These are phyloP conservation scores for Mortierella polycephala DNA, from an alignment of 371 early-diverging fungal genomes.

Conservation along the genomic window DNA sequence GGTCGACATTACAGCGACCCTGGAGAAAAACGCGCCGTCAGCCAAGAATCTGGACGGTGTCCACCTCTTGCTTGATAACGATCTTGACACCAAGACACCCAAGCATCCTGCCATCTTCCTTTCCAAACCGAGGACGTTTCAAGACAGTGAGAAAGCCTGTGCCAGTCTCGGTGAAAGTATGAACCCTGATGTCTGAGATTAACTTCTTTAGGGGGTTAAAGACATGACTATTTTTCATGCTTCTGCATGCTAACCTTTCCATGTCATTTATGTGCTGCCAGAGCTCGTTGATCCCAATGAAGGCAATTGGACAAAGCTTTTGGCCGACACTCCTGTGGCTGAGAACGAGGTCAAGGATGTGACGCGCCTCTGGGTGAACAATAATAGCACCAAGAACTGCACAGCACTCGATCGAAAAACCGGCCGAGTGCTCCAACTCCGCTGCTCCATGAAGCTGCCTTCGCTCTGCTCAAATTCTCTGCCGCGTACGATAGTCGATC, in stretches of 20 bases:
- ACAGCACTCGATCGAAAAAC: slow-evolving; percentile 17
- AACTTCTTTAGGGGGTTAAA: background rate
- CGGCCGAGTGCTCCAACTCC: background rate
- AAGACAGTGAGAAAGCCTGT: slow-evolving; percentile 18
- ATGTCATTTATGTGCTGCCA: background rate
- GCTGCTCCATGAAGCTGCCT: slow-evolving; percentile 14
- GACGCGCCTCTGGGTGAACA: slow-evolving; percentile 9
- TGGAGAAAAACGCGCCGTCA: slow-evolving; percentile 14
- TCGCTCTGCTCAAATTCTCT: slow-evolving; percentile 26
- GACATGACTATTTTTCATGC: background rate
- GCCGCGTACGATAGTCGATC: background rate
- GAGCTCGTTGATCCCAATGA: slow-evolving; percentile 3
- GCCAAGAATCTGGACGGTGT: slow-evolving; percentile 18
- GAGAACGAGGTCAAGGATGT: slow-evolving; percentile 10
- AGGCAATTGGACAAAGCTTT: slow-evolving; percentile 5
- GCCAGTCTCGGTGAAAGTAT: slow-evolving; percentile 28
- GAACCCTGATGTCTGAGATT: background rate
- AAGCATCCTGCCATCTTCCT: slow-evolving; percentile 29
- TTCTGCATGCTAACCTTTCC: background rate
- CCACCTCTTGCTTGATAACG: slow-evolving; percentile 42
- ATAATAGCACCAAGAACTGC: slow-evolving; percentile 4
- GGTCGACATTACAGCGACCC: background rate
- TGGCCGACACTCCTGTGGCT: slow-evolving; percentile 22
- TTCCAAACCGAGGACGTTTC: slow-evolving; percentile 13
- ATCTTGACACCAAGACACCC: slow-evolving; percentile 30